Evolutionary conservation across 2,329 filamentous ascomycete genomes (phyloP).

Genomic region (Claviceps sorghi): DNA sequence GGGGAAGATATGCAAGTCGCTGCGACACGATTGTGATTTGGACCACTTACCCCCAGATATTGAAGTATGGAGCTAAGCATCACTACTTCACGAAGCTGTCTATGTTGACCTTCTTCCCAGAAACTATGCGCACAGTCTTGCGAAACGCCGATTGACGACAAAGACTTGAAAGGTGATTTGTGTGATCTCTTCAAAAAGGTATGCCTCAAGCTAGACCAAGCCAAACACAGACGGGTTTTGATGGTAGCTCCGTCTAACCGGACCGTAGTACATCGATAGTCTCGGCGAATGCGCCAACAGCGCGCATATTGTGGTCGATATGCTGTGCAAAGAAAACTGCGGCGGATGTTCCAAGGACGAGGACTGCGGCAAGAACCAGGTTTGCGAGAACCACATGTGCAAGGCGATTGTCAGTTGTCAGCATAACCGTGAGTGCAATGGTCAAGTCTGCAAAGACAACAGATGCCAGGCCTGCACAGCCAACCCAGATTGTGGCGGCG

Average conservation of each 20-base stretch:
- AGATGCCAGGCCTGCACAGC: slow-evolving; percentile 3
- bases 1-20: slow-evolving; percentile 4
- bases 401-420: slow-evolving; percentile 2
- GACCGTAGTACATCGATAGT: slow-evolving; percentile 1
- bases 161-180: not conserved
- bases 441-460: slow-evolving; percentile 4
- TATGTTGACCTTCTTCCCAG: not conserved
- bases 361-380: slow-evolving; percentile 3
- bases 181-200: slow-evolving; percentile 5
- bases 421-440: slow-evolving; percentile 5
- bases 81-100: not conserved
- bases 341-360: slow-evolving; percentile 2
- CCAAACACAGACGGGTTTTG: not conserved
- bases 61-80: not conserved
- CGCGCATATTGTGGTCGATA: not conserved
- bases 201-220: not conserved
- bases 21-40: slow-evolving; percentile 3
- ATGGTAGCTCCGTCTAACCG: not conserved
- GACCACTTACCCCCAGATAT: slow-evolving; percentile 1
- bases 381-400: slow-evolving; percentile 3
- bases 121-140: slow-evolving; percentile 3
- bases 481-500: slow-evolving; percentile 1
- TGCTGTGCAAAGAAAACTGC: slow-evolving; percentile 5
- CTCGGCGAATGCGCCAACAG: slow-evolving; percentile 6
- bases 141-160: slow-evolving; percentile 4